These are phyloP conservation scores for Plasmodium vivax DNA, from an alignment of 169 alveolate genomes.

Conservation along the genomic window DNA sequence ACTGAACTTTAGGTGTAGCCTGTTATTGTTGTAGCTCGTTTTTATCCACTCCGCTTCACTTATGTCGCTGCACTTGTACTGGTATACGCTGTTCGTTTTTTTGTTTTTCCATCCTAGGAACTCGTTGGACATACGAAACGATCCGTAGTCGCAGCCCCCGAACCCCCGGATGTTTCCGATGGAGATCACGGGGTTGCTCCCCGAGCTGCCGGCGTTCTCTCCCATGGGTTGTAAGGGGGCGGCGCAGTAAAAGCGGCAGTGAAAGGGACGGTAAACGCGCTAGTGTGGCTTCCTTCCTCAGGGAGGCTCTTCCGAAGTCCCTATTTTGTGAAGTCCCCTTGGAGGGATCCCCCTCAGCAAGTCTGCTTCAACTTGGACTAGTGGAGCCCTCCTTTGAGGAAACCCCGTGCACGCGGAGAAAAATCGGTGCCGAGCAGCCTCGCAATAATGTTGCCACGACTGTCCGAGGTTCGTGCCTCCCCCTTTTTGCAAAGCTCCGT, in stretches of 20 bases:
- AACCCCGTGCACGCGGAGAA: background rate
- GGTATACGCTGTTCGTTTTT: slow-evolving; percentile 90
- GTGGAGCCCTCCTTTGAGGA: background rate
- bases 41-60: slow-evolving; percentile 85
- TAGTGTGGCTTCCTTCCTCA: background rate
- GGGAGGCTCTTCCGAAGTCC: background rate
- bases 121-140: slow-evolving; percentile 91
- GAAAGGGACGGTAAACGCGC: background rate
- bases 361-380: background rate
- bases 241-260: background rate
- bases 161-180: slow-evolving; percentile 60
- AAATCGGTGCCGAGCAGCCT: background rate
- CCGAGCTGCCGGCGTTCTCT: slow-evolving; percentile 11
- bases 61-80: slow-evolving; percentile 88
- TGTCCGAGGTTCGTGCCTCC: background rate
- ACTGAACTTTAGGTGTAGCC: slow-evolving; percentile 55
- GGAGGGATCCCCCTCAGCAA: background rate
- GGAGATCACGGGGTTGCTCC: slow-evolving; percentile 45
- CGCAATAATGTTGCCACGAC: background rate
- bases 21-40: slow-evolving; percentile 80
- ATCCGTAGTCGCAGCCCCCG: slow-evolving; percentile 83
- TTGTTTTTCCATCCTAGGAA: slow-evolving; percentile 93
- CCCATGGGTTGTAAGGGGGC: background rate
- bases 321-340: background rate
- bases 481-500: background rate